Conservation (phyloP, 805 yeast species). For the Candida methanosorbosa region DNA sequence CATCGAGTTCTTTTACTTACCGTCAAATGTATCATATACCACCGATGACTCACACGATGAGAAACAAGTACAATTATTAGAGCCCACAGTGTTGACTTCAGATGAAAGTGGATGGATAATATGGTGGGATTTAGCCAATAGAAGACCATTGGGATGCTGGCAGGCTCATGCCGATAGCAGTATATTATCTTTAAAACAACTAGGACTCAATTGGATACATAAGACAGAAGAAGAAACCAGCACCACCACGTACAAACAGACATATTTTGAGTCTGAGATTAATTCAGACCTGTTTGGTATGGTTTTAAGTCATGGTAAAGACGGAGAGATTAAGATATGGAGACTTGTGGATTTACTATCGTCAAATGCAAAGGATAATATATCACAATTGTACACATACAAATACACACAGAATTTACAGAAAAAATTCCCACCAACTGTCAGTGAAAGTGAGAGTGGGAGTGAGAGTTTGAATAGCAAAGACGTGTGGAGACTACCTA, state of each 20-base stretch:
- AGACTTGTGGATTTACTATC: constrained; percentile 14
- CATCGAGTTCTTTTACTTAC: constrained; percentile 10
- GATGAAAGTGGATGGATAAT: constrained; percentile 57
- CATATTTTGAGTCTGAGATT: constrained; percentile 8
- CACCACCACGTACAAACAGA: constrained; percentile 3
- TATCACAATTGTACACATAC: constrained; percentile 6
- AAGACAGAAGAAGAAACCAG: constrained; percentile 1
- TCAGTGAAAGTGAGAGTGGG: neutral
- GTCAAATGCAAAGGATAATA: constrained; percentile 2
- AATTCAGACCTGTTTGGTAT: constrained; percentile 27
- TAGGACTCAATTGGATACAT: constrained; percentile 26
- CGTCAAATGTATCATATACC: constrained; percentile 6
- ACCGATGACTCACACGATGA: neutral
- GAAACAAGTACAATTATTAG: constrained; percentile 2
- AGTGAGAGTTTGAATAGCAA: neutral
- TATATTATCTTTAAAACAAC: constrained; percentile 41
- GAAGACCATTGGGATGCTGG: constrained; percentile 52
- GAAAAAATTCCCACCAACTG: constrained; percentile 3
- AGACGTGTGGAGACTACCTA: constrained; percentile 10
- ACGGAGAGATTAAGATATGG: constrained; percentile 47
- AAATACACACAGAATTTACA: constrained; percentile 10
- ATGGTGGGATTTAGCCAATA: constrained; percentile 54
- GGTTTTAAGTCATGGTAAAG: constrained; percentile 60
- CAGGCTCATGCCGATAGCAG: constrained; percentile 43
- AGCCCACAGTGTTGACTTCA: too few relatives aligned